These are phyloP conservation scores for Piper longum DNA, from an alignment of 164 flowering plant genomes.

Conservation along the genomic window DNA sequence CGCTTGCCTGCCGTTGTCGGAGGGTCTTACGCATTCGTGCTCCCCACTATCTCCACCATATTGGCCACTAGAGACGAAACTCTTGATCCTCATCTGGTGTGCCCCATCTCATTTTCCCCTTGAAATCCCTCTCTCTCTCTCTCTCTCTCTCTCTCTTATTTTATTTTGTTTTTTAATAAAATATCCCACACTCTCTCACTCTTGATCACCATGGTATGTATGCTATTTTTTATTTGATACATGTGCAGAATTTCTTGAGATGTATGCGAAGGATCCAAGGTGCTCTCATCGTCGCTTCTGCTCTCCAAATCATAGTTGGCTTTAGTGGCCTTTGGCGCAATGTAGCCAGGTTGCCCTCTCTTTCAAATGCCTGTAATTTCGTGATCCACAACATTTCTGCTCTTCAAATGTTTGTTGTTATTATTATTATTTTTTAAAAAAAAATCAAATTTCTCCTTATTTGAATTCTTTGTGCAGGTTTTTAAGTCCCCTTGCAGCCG, in stretches of 20 bases:
- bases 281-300: constrained; percentile 78
- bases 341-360: constrained; percentile 44
- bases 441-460: neutral
- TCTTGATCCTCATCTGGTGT: constrained; percentile 61
- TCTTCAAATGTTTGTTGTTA: neutral
- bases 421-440: neutral
- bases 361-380: neutral
- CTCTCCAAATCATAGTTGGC: constrained; percentile 73
- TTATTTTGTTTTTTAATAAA: neutral
- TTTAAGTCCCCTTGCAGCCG: constrained; percentile 73
- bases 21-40: constrained; percentile 69
- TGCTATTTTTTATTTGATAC: too few relatives aligned
- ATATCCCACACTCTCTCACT: too few relatives aligned
- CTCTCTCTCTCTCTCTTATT: neutral
- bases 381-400: neutral
- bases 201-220: too few relatives aligned
- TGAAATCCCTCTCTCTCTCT: neutral
- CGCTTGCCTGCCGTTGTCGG: constrained; percentile 88
- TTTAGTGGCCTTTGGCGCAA: constrained; percentile 97
- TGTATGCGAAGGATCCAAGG: constrained; percentile 88
- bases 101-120: neutral
- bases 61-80: constrained; percentile 57
- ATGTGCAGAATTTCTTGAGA: constrained; percentile 59
- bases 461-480: constrained; percentile 32
- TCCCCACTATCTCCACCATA: constrained; percentile 67